Evolutionary conservation across 2,329 filamentous ascomycete genomes (phyloP), one percentile per base, ranked within the genome.

Genomic region (Aurifilum marmelostoma): DNA sequence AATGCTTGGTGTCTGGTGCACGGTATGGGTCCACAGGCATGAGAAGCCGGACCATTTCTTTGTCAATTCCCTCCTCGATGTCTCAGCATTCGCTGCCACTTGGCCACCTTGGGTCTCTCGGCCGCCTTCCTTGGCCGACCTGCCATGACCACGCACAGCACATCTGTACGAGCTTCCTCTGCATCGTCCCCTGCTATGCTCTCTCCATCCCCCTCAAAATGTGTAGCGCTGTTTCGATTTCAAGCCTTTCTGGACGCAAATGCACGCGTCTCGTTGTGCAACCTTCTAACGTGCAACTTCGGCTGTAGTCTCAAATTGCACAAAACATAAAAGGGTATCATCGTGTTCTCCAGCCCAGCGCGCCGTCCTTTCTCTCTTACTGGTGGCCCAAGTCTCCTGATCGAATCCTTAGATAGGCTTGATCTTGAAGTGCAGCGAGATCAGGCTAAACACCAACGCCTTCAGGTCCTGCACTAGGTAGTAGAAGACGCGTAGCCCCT

Each of bases 381-480:
- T 56, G 37, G 37, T 24, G 4, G 24, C 39, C 43, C 56, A 43
- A 50, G 54, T 47, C 52, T 29, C 27, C 8, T 14, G 8, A 6
- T 18, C 39, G 8, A 3, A 7, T n/a, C 7, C 68, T 80, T 79
- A 92, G 74, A 92, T 92, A 2, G 90, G 90, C 83, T 92, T 92
- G 79, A 92, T 92, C 91, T 99, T 99, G 85, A 99, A 99, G 83
- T 99, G 96, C 72, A 99, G 86, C 2, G 93, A 93, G 75, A 98
- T 99, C 73, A 99, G 82, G 66, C 95, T 97, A 80, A 99, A 99
- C 3, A 99, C 93, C 50, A 99, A 85, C 0, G 96, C 96, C 82
- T 98, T 99, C 34, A 99, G 83, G 78, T 99, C 96, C 78, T 99
- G 96, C 6, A 98, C 95, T 9, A 99, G 89, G 78, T 99, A 99